Percentiles rank a stretch among this genome's conserved stretches.
Conservation (phyloP, 2,329 filamentous ascomycete genomes). For the Trichoderma cornu-damae region DNA sequence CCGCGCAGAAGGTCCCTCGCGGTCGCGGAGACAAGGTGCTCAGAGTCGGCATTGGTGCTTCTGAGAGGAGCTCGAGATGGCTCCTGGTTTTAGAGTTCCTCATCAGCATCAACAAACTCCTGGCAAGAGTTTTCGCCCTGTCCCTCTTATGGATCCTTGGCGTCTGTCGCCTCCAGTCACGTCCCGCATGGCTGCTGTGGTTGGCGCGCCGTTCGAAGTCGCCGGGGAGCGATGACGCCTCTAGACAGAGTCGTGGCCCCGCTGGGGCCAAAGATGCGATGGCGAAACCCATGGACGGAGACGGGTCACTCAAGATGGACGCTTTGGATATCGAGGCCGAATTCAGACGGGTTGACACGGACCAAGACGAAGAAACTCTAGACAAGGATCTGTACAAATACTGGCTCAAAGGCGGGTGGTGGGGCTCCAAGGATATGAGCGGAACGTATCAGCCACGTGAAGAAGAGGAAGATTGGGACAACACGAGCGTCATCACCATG, state of each 20-base stretch:
- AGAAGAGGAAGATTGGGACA: slow-evolving; percentile 60
- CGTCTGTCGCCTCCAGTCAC: slow-evolving; percentile 39
- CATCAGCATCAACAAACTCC: slow-evolving; percentile 57
- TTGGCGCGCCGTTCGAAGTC: slow-evolving; percentile 43
- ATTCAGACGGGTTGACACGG: slow-evolving; percentile 53
- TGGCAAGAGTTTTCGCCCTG: slow-evolving; percentile 32
- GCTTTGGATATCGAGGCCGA: slow-evolving; percentile 70
- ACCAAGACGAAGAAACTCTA: slow-evolving; percentile 58
- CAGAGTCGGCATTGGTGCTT: slow-evolving; percentile 67
- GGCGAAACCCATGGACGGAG: not conserved
- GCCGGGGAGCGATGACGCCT: not conserved
- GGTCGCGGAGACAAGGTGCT: slow-evolving; percentile 43
- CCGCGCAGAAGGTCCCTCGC: slow-evolving; percentile 53
- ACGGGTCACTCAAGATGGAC: not conserved
- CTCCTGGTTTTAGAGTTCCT: slow-evolving; percentile 71
- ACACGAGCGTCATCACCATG: slow-evolving; percentile 71
- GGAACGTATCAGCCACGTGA: slow-evolving; percentile 64
- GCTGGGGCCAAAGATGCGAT: not conserved
- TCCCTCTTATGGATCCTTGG: slow-evolving; percentile 51
- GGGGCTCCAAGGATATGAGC: slow-evolving; percentile 75
- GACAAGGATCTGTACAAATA: slow-evolving; percentile 74
- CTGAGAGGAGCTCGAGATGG: slow-evolving; percentile 75
- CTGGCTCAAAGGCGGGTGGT: slow-evolving; percentile 80
- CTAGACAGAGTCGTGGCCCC: not conserved
- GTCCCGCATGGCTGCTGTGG: slow-evolving; percentile 51